A percentile compares a stretch with the other conserved stretches of the same genome.
Conservation (phyloP, 495 filamentous ascomycete genomes). For the Xylaria grammica region DNA sequence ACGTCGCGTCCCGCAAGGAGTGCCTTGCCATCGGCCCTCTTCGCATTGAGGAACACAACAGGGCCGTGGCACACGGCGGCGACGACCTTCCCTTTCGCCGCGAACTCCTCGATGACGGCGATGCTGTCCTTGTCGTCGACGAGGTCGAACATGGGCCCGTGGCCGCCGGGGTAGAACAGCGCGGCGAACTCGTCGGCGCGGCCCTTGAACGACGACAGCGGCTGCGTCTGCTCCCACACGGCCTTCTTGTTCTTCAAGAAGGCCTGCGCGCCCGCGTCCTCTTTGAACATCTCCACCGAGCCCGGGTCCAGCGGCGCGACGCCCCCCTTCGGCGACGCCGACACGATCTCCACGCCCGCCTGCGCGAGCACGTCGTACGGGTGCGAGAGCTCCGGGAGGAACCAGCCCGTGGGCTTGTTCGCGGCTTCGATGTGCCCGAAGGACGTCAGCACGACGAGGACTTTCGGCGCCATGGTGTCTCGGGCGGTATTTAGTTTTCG, state of each 20-base stretch:
- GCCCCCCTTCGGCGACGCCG: constrained; percentile 73
- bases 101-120: constrained; percentile 65
- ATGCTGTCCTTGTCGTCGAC: constrained; percentile 55
- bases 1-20: constrained; percentile 62
- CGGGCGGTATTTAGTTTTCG: constrained; percentile 3
- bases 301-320: constrained; percentile 67
- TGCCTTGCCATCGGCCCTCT: constrained; percentile 51
- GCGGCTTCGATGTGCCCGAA: constrained; percentile 58
- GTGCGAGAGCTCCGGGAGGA: constrained; percentile 74
- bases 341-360: constrained; percentile 58
- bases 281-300: constrained; percentile 65
- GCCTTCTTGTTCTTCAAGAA: constrained; percentile 60
- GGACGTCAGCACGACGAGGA: constrained; percentile 74
- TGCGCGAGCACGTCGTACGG: constrained; percentile 63
- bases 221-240: constrained; percentile 68
- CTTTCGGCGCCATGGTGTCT: constrained; percentile 57
- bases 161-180: constrained; percentile 76
- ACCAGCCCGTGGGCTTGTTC: constrained; percentile 68
- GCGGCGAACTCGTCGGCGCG: constrained; percentile 67
- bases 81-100: constrained; percentile 63
- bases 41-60: constrained; percentile 62
- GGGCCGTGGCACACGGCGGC: constrained; percentile 74
- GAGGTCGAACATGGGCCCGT: constrained; percentile 82
- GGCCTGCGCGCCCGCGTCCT: constrained; percentile 54
- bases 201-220: constrained; percentile 56